phyloP scores from a whole-genome alignment of 257 asterid species.

The Cynanchum wilfordii region DNA sequence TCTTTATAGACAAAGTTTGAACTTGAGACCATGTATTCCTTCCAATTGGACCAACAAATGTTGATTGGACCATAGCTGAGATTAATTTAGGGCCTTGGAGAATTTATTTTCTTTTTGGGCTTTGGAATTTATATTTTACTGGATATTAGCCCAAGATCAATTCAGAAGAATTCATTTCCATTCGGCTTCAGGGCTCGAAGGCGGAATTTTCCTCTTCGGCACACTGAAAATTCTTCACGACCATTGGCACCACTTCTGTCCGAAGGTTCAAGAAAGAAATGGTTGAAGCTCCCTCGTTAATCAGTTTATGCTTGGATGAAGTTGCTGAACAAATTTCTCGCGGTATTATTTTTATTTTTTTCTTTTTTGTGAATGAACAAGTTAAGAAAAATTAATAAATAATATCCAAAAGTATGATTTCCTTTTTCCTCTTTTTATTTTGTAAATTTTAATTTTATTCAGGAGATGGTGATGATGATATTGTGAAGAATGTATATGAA shows the following conservation, averaged over 20 bases:
- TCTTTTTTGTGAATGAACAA: background rate
- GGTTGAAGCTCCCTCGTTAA: conserved; percentile 45
- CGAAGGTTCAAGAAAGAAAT: conserved; percentile 10
- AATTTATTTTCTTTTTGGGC: too few species aligned
- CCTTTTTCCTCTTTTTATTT: background rate
- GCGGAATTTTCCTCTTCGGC: background rate
- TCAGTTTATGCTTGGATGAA: conserved; percentile 46
- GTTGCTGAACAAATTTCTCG: conserved; percentile 48
- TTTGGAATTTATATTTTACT: too few species aligned
- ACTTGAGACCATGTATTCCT: too few species aligned
- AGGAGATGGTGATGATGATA: conserved; percentile 38
- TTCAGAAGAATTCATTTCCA: too few species aligned
- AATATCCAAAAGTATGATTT: background rate
- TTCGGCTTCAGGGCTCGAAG: too few species aligned
- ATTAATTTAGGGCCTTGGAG: too few species aligned
- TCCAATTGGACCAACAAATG: too few species aligned
- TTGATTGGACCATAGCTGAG: too few species aligned
- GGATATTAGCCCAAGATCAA: background rate
- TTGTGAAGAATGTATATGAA: conserved; percentile 37
- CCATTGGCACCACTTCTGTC: background rate
- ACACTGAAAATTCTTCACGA: background rate
- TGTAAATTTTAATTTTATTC: conserved; percentile 4
- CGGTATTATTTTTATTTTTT: conserved; percentile 27
- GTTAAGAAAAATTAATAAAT: background rate
- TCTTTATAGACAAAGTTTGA: too few species aligned